Percentiles rank a stretch among this genome's conserved stretches.
phyloP scores from a whole-genome alignment of 2,329 filamentous ascomycete species.

The Leptographium lundbergii region DNA sequence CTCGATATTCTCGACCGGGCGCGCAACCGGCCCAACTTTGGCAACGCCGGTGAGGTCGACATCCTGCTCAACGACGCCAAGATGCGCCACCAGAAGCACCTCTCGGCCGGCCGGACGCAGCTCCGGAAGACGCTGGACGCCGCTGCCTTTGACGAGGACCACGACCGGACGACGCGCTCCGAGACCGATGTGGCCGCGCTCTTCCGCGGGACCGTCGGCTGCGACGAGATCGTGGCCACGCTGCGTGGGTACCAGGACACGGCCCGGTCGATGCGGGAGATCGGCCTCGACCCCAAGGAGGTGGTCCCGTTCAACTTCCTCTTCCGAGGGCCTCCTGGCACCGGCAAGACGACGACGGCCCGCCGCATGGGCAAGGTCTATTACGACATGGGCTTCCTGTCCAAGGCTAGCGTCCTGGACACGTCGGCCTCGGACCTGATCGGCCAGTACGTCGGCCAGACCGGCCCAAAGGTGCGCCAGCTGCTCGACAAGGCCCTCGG shows the following conservation, averaged over 20 bases:
- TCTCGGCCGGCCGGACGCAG: constrained; percentile 9
- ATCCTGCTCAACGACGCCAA: constrained; percentile 51
- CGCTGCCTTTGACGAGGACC: constrained; percentile 46
- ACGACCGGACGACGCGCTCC: constrained; percentile 34
- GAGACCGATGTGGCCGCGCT: constrained; percentile 37
- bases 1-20: constrained; percentile 47
- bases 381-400: constrained; percentile 60
- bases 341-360: constrained; percentile 62
- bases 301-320: constrained; percentile 55
- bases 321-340: constrained; percentile 47
- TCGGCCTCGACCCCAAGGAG: constrained; percentile 41
- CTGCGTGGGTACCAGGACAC: constrained; percentile 42
- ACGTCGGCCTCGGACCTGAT: constrained; percentile 57
- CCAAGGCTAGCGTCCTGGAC: constrained; percentile 33
- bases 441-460: constrained; percentile 56
- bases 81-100: constrained; percentile 18
- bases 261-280: constrained; percentile 34
- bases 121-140: constrained; percentile 10
- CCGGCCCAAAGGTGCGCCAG: constrained; percentile 50
- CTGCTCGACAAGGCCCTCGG: constrained; percentile 50
- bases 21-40: constrained; percentile 52
- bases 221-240: constrained; percentile 37
- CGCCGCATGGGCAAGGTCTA: constrained; percentile 64
- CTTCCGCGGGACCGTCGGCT: constrained; percentile 46
- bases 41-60: constrained; percentile 65